A percentile compares a stretch with the other conserved stretches of the same genome.
phyloP scores from a whole-genome alignment of 2,329 filamentous ascomycete genomes.

The Emergomyces pasteurianus region DNA sequence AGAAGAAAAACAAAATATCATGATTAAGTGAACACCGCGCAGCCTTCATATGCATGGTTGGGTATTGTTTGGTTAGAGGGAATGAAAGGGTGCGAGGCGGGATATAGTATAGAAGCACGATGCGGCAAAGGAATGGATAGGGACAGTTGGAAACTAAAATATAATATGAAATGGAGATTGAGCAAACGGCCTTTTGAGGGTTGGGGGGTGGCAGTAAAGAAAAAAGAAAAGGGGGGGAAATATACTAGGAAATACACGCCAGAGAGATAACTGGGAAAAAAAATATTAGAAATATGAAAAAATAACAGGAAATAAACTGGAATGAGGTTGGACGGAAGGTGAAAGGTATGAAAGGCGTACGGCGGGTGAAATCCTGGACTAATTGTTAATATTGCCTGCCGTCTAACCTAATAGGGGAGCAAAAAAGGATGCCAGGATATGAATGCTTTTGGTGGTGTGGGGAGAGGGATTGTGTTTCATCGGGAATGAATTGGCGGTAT shows the following conservation, averaged over 20 bases:
- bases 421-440: background rate
- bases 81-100: background rate
- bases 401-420: background rate
- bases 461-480: background rate
- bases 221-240: background rate
- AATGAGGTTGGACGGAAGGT: background rate
- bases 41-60: background rate
- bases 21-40: background rate
- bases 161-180: background rate
- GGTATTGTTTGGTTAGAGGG: background rate
- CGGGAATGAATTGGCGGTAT: background rate
- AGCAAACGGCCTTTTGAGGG: background rate
- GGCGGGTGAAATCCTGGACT: background rate
- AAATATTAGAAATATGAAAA: background rate
- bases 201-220: background rate
- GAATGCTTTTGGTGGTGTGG: background rate
- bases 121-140: background rate
- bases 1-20: background rate
- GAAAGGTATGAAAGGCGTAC: background rate
- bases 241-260: background rate
- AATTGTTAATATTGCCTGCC: background rate
- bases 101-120: background rate
- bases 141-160: background rate
- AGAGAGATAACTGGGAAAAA: background rate
- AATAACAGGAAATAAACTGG: background rate